A percentile compares a stretch with the other conserved stretches of the same genome.
These are phyloP conservation scores for Dothistroma septosporum DNA, from an alignment of 2,329 filamentous ascomycete species.

Conservation along the genomic window DNA sequence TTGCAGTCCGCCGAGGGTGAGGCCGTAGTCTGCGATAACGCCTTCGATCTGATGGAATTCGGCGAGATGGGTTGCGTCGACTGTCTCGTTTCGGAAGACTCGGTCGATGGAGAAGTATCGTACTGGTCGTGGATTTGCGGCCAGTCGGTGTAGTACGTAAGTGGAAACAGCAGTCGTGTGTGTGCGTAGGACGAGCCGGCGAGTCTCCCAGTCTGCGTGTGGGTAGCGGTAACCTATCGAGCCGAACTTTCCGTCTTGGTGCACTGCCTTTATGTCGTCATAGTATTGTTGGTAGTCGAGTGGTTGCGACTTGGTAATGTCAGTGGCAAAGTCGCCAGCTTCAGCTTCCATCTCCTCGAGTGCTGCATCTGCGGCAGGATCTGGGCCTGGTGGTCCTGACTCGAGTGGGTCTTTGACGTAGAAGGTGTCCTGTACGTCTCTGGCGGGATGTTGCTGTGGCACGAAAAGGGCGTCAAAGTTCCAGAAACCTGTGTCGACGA, in stretches of 20 bases:
- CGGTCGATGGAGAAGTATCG: constrained; percentile 98
- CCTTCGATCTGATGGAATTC: constrained; percentile 99
- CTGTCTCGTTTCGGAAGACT: constrained; percentile 95
- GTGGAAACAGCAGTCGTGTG: constrained; percentile 93
- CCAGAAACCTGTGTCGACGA: constrained; percentile 97
- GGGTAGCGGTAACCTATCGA: constrained; percentile 96
- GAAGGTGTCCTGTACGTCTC: constrained; percentile 97
- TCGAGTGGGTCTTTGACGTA: constrained; percentile 86
- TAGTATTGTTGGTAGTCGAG: constrained; percentile 80
- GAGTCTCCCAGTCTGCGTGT: constrained; percentile 81
- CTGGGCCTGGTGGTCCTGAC: constrained; percentile 63
- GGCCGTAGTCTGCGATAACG: constrained; percentile 92
- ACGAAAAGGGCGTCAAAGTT: constrained; percentile 98
- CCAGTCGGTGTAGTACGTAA: constrained; percentile 85
- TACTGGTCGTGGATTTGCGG: constrained; percentile 76
- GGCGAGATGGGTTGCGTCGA: constrained; percentile 92
- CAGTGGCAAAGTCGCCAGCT: constrained; percentile 52
- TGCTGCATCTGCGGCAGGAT: constrained; percentile 47
- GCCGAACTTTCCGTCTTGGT: constrained; percentile 86
- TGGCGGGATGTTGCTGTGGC: constrained; percentile 93
- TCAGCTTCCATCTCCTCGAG: constrained; percentile 49
- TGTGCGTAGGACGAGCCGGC: constrained; percentile 84
- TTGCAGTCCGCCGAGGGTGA: constrained; percentile 89
- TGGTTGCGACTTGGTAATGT: constrained; percentile 34
- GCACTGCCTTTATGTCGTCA: constrained; percentile 80